Evolutionary conservation across 2,329 filamentous ascomycete species (phyloP), one percentile per base, ranked within the genome.

Genomic region (Talaromyces sp.): DNA sequence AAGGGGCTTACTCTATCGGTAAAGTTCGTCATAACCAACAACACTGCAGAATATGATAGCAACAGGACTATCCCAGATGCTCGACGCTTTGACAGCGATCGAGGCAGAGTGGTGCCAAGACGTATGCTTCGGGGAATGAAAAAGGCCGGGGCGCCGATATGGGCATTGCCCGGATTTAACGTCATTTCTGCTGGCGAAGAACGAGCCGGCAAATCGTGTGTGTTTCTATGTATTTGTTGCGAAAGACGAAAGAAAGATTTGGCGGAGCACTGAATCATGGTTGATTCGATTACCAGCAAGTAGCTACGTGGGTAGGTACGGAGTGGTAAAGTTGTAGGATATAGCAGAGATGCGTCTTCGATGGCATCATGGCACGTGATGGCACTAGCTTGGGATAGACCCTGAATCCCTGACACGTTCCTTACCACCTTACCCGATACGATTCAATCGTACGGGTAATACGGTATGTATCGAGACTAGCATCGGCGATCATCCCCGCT

Each of bases 391-490:
- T 5, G 19, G 45, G 17, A 13, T n/a, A 17, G 45, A 48, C 45
- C 45, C 45, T 35, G 45, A 48, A n/a, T n/a, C n/a, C n/a, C n/a
- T n/a, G 33, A 48, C 45, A 35, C 45, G 17, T 25, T n/a, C 48
- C 2, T 25, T 52, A 52, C 48, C 17, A 15, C n/a, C n/a, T n/a
- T n/a, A n/a, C n/a, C n/a, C n/a, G n/a, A n/a, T n/a, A n/a, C n/a
- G n/a, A n/a, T n/a, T n/a, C n/a, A n/a, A n/a, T n/a, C n/a, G n/a
- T 39, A 51, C 31, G 17, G 2, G 28, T 4, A 13, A 33, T 36
- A 54, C 28, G 28, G 52, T 45, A 54, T 15, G 48, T 52, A 52
- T 52, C 48, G 13, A n/a, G 37, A n/a, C 53, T 56, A 56, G 43
- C 45, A 48, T 48, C 35, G 54, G 40, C 54, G 54, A 56, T 56